Evolutionary conservation across 345 rosid species (phyloP).

Genomic region (Populus deltoides): DNA sequence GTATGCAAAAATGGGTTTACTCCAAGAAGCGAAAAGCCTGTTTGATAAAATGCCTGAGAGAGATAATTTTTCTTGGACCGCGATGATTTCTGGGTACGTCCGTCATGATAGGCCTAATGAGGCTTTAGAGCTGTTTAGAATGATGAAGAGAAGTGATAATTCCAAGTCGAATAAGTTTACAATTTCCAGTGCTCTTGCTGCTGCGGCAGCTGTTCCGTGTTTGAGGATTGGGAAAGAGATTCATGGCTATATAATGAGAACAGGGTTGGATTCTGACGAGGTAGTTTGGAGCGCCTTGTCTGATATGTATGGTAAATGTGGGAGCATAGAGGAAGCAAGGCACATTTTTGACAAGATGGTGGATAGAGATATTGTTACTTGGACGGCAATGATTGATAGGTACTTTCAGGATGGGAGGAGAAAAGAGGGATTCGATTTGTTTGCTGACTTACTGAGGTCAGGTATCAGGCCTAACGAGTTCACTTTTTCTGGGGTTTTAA

Average conservation of each 20-base stretch:
- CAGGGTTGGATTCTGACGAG: slow-evolving; percentile 74
- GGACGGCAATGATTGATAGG: slow-evolving; percentile 84
- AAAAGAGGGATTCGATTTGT: slow-evolving; percentile 65
- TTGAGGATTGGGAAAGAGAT: slow-evolving; percentile 64
- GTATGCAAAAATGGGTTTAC: slow-evolving; percentile 46
- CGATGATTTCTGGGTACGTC: slow-evolving; percentile 75
- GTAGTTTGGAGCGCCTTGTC: slow-evolving; percentile 86
- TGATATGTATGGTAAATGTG: slow-evolving; percentile 90
- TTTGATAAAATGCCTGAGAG: slow-evolving; percentile 81
- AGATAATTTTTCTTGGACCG: slow-evolving; percentile 87
- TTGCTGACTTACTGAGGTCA: slow-evolving; percentile 52
- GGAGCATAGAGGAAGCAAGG: slow-evolving; percentile 71
- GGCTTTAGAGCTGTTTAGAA: slow-evolving; percentile 51
- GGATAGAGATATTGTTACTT: slow-evolving; percentile 69
- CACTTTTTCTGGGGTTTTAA: slow-evolving; percentile 73
- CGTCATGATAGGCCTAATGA: slow-evolving; percentile 49
- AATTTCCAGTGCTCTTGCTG: slow-evolving; percentile 64
- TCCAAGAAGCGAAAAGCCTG: slow-evolving; percentile 54
- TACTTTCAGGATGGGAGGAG: slow-evolving; percentile 63
- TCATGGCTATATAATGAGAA: slow-evolving; percentile 65
- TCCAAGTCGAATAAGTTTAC: slow-evolving; percentile 54
- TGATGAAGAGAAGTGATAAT: slow-evolving; percentile 40
- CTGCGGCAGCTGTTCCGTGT: slow-evolving; percentile 61
- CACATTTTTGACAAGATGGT: slow-evolving; percentile 58
- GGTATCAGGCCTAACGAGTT: slow-evolving; percentile 64